Evolutionary conservation across 768 basidiomycete species (phyloP).

Genomic region (Cyathus striatus): DNA sequence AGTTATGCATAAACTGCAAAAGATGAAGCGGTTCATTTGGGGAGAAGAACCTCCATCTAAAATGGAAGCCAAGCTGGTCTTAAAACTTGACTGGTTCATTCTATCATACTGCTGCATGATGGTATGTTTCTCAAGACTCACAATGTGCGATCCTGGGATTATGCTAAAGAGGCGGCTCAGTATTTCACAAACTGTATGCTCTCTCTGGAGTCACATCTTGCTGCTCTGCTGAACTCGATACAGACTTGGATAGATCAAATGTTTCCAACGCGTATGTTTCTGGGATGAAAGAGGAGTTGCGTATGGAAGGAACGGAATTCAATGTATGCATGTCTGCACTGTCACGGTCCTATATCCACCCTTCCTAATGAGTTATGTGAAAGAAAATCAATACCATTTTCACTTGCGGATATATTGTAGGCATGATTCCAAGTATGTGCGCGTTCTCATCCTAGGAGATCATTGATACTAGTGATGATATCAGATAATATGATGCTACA

Average conservation of each 20-base stretch:
- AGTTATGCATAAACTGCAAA: no score
- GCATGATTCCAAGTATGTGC: conserved; percentile 61
- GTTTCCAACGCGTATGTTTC: conserved; percentile 74
- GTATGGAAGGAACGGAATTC: conserved; percentile 59
- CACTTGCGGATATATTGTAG: conserved; percentile 71
- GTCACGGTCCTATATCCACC: not conserved
- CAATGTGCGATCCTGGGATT: no score
- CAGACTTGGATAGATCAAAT: conserved; percentile 67
- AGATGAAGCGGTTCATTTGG: conserved; percentile 5
- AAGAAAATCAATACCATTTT: conserved; percentile 68
- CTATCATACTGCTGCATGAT: conserved; percentile 68
- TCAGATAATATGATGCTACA: conserved; percentile 70
- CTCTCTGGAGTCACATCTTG: not conserved
- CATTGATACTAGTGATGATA: conserved; percentile 2
- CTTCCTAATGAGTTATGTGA: not conserved
- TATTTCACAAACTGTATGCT: conserved; percentile 61
- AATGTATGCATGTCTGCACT: conserved; percentile 33
- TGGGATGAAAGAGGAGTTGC: conserved; percentile 70
- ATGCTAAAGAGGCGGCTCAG: conserved; percentile 31
- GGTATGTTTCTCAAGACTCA: conserved; percentile 37
- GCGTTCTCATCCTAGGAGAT: not conserved
- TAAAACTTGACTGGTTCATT: conserved; percentile 66
- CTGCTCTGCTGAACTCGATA: not conserved
- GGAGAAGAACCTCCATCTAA: conserved; percentile 31
- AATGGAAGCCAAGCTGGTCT: conserved; percentile 44